Evolutionary conservation across 495 filamentous ascomycete genomes (phyloP), one percentile per base, ranked within the genome.

Genomic region (Clohesyomyces aquaticus): DNA sequence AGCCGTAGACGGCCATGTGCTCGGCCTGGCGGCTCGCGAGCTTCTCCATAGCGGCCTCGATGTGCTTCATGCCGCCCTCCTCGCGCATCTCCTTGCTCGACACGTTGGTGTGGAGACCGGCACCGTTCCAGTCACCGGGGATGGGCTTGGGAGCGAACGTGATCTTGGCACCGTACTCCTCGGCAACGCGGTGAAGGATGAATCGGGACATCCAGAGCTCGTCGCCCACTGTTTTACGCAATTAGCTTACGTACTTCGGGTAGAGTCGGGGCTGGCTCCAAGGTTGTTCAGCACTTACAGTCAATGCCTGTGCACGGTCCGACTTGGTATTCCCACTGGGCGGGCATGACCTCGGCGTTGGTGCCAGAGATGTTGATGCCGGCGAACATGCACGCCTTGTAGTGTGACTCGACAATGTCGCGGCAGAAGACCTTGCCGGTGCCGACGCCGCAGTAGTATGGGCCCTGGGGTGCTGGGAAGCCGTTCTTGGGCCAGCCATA

Each of bases 321-420:
- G 72, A 98, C 89, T 78, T 98, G 94, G 88, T 92, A 98, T 80
- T 98, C 94, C 94, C 94, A 98, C 78, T 98, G 94, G 63, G 89
- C 92, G 59, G 94, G 91, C 87, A 96, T 93, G 74, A 98, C 94
- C 86, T 98, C 94, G 51, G 94, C 94, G 80, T 98, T 98, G 81
- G 93, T 96, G 78, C 94, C 94, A 29, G 94, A 96, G 79, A 98
- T 96, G 72, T 92, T 87, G 77, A 98, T 83, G 68, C 88, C 88
- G 62, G 93, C 85, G 77, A 88, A 96, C 77, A 98, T 69, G 84
- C 94, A 98, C 68, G 91, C 91, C 78, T 93, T 93, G 88, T 96
- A 96, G 83, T 98, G 94, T 61, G 94, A 89, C 81, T 98, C 94
- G 68, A 98, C 92, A 69, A 98, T 93, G 75, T 98, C 95, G 81